These are phyloP conservation scores for Capsicum baccatum DNA, from an alignment of 257 asterid species.

Conservation along the genomic window DNA sequence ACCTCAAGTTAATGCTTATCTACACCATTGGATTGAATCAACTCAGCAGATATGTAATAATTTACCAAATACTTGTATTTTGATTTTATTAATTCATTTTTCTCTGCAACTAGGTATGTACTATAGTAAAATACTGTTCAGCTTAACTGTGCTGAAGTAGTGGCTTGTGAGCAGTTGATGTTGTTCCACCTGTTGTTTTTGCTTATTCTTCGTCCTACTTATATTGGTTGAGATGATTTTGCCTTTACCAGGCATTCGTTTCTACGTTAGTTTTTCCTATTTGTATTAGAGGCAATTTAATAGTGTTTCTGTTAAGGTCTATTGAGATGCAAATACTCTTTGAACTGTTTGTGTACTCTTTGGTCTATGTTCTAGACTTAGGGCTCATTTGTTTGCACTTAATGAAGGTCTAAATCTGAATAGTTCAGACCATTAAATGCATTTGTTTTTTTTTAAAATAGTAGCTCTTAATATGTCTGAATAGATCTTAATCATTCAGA, in stretches of 20 bases:
- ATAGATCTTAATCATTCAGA: no score
- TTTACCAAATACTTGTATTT: no score
- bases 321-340: not conserved
- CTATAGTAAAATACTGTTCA: constrained; percentile 42
- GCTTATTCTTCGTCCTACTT: constrained; percentile 50
- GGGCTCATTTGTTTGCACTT: no score
- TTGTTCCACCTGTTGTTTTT: constrained; percentile 32
- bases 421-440: no score
- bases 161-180: constrained; percentile 36
- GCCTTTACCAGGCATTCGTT: not conserved
- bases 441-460: no score
- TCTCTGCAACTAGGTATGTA: no score
- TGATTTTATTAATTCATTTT: constrained; percentile 38
- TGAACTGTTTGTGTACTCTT: not conserved
- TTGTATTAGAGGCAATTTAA: not conserved
- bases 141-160: constrained; percentile 38
- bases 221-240: no score
- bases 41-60: no score
- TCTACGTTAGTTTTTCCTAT: constrained; percentile 26
- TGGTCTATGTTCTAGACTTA: not conserved
- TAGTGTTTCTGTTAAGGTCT: not conserved
- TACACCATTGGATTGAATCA: no score
- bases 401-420: no score
- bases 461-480: no score
- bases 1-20: no score